phyloP scores from a whole-genome alignment of 108 stramenopile genomes.

The Cyclotella atomus region DNA sequence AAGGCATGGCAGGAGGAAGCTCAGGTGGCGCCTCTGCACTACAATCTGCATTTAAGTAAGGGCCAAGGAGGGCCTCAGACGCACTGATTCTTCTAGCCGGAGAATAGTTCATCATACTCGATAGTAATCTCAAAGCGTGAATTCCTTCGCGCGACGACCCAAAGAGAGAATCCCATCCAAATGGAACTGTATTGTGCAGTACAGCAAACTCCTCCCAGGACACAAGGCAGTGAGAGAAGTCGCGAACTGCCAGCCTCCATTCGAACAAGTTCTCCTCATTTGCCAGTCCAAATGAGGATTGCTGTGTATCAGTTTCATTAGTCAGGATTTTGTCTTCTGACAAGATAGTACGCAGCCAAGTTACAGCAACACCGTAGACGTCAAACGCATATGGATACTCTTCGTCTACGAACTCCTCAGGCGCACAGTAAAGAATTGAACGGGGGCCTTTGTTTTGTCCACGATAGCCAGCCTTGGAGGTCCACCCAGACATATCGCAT shows the following conservation, averaged over 20 bases:
- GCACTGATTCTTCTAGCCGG: constrained; percentile 33
- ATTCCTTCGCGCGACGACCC: constrained; percentile 38
- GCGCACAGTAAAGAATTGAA: constrained; percentile 48
- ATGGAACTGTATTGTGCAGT: constrained; percentile 27
- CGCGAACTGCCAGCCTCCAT: constrained; percentile 43
- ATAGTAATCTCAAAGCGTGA: constrained; percentile 24
- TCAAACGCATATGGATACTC: constrained; percentile 51
- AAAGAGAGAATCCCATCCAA: constrained; percentile 47
- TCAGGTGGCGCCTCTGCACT: constrained; percentile 33
- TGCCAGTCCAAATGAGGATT: constrained; percentile 20
- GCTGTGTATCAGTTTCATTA: background rate
- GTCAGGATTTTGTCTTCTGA: constrained; percentile 11
- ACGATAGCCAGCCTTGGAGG: constrained; percentile 34
- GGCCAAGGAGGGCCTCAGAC: constrained; percentile 33
- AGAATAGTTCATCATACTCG: constrained; percentile 42
- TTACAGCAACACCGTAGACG: constrained; percentile 34
- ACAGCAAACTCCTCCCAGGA: constrained; percentile 47
- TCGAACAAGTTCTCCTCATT: constrained; percentile 33
- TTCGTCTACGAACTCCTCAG: constrained; percentile 45
- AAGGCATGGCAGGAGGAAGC: constrained; percentile 47
- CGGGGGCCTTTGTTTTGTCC: constrained; percentile 44
- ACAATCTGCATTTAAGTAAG: constrained; percentile 41
- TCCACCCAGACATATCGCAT: constrained; percentile 48
- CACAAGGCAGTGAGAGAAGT: constrained; percentile 42
- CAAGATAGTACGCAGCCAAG: constrained; percentile 43